Evolutionary conservation across 768 basidiomycete species (phyloP).

Genomic region (Lepiota brunneoincarnata): DNA sequence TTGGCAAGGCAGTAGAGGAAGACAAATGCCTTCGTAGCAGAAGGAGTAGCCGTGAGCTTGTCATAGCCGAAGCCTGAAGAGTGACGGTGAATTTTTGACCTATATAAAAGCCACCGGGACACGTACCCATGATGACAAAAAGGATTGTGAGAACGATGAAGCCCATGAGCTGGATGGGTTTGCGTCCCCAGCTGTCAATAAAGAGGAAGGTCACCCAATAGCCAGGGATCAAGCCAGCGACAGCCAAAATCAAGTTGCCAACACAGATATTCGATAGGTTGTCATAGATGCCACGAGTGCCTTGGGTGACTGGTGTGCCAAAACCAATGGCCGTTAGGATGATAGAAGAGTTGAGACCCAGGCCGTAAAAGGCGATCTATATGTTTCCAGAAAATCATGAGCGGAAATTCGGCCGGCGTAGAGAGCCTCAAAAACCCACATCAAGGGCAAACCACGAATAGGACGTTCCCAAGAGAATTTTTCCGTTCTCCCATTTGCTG

Average conservation of each 20-base stretch:
- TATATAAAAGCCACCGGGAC: not conserved
- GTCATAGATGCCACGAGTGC: conserved; percentile 44
- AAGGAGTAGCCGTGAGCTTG: conserved; percentile 42
- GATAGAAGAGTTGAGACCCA: conserved; percentile 79
- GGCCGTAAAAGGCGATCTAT: conserved; percentile 44
- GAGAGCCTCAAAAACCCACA: conserved; percentile 34
- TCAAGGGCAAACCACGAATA: conserved; percentile 92
- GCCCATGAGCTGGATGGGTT: conserved; percentile 79
- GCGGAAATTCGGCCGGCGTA: not conserved
- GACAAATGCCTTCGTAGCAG: conserved; percentile 59
- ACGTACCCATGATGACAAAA: conserved; percentile 68
- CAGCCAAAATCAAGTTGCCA: conserved; percentile 75
- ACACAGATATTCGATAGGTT: conserved; percentile 63
- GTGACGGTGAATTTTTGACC: not conserved
- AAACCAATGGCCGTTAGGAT: conserved; percentile 77
- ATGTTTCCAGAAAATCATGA: not conserved
- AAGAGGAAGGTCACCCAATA: conserved; percentile 67
- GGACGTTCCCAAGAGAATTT: conserved; percentile 72
- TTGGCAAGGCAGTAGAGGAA: conserved; percentile 85
- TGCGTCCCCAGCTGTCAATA: conserved; percentile 80
- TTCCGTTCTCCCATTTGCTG: conserved; percentile 71
- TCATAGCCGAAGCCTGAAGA: conserved; percentile 65
- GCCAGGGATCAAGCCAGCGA: conserved; percentile 80
- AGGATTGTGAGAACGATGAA: conserved; percentile 64
- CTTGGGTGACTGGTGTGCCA: conserved; percentile 40